Evolutionary conservation across 2,329 filamentous ascomycete species (phyloP), one percentile per base, ranked within the genome.

Genomic region (Hirsutella thompsonii): DNA sequence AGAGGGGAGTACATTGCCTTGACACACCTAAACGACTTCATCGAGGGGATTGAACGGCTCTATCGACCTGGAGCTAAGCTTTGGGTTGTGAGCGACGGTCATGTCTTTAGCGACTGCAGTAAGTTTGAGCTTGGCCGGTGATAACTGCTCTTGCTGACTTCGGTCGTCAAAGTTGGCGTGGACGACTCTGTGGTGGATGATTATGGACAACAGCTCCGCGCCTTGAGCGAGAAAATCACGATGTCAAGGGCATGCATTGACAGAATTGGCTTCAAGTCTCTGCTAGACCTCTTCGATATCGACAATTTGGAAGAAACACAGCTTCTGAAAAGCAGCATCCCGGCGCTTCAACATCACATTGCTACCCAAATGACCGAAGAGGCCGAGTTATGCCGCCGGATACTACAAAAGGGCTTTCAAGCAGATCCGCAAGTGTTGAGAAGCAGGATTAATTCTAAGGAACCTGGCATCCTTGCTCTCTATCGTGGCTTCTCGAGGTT

Each of bases 401-500:
- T 61, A 46, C 47, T 58, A 44, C 50, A 57, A 50, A 46, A 59
- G 50, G 58, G 61, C 46, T 51, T 58, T 52, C 46, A 57, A 53
- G 41, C 64, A 47, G 49, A 56, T 48, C 49, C 40, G 52, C 45
- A 44, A 46, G 44, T 48, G 54, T 46, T 46, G 52, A 48, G 39
- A 49, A 42, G 44, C 46, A 16, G 35, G 42, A 49, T 57, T 43
- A 47, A 55, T 35, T 46, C 49, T 20, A 54, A 51, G 48, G 50
- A 59, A 48, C n/a, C 55, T 46, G 42, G 52, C 46, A 46, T 49
- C 20, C 58, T 83, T 28, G 63, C 66, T 4, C 63, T 69, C 42
- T 80, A 83, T 53, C 67, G 69, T 41, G 66, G 72, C 36, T 81
- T 79, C 53, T 79, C 77, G 20, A 73, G 76, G 30, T 62, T 83